These are phyloP conservation scores for Aspergillus terreus DNA, from an alignment of 2,329 filamentous ascomycete species.

Conservation along the genomic window DNA sequence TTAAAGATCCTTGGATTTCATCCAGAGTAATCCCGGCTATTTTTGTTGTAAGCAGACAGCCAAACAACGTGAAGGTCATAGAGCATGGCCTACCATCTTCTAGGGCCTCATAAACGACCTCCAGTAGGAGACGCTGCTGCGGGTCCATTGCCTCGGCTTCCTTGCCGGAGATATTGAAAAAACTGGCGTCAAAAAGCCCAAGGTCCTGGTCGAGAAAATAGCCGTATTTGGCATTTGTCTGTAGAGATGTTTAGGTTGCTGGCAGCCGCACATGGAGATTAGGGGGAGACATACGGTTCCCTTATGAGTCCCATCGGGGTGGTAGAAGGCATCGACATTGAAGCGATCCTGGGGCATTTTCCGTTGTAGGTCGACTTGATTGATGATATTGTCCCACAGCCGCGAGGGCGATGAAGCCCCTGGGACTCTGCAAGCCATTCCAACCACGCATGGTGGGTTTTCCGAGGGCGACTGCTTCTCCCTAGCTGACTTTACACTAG, in stretches of 20 bases:
- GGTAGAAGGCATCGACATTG: slow-evolving; percentile 2
- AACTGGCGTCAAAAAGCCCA: slow-evolving; percentile 24
- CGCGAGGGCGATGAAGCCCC: no score
- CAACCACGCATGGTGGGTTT: no score
- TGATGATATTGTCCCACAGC: no score
- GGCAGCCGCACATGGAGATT: no score
- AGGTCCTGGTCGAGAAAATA: slow-evolving; percentile 3
- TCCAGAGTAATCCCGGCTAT: slow-evolving; percentile 7
- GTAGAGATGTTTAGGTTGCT: no score
- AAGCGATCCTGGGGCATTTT: neutral
- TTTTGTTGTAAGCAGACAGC: no score
- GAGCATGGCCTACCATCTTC: slow-evolving; percentile 13
- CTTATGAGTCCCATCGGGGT: neutral
- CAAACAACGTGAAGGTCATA: neutral
- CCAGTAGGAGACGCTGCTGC: slow-evolving; percentile 18
- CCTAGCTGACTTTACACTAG: no score
- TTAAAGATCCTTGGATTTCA: slow-evolving; percentile 1
- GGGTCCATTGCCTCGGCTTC: slow-evolving; percentile 20
- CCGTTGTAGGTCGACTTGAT: no score
- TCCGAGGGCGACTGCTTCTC: no score
- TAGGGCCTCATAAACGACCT: slow-evolving; percentile 21
- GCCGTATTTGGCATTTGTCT: neutral
- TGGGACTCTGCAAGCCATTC: no score
- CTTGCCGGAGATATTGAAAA: slow-evolving; percentile 23
- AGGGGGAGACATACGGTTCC: neutral